Conservation (phyloP, 495 filamentous ascomycete species). For the Bacidia gigantensis region DNA sequence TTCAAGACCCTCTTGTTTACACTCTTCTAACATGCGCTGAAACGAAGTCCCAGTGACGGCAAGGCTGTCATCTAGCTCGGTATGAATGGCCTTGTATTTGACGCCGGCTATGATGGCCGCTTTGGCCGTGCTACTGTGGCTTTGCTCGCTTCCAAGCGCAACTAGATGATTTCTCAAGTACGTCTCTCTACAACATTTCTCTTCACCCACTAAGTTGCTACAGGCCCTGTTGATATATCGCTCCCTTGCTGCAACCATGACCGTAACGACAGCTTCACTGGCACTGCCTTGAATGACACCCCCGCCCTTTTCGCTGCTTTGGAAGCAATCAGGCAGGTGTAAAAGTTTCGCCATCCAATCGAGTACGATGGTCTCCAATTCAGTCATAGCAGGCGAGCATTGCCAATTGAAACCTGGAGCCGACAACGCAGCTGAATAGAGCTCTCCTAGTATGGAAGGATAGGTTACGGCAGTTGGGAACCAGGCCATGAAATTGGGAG, state of each 20-base stretch:
- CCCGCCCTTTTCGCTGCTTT: conserved; percentile 66
- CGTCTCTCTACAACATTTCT: conserved; percentile 50
- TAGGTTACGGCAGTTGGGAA: conserved; percentile 74
- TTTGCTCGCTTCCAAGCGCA: conserved; percentile 63
- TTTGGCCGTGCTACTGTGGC: conserved; percentile 77
- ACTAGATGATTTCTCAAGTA: conserved; percentile 57
- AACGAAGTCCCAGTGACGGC: conserved; percentile 55
- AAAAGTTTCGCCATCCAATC: conserved; percentile 80
- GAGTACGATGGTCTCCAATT: conserved; percentile 85
- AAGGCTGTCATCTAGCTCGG: conserved; percentile 47
- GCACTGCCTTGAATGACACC: conserved; percentile 94
- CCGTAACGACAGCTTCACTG: conserved; percentile 73
- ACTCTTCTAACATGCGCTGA: conserved; percentile 44
- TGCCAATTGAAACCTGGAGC: conserved; percentile 96
- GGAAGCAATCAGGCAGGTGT: conserved; percentile 57
- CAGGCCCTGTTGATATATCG: conserved; percentile 36
- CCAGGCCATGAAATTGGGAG: conserved; percentile 93
- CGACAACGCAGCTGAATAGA: conserved; percentile 80
- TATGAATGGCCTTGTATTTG: conserved; percentile 53
- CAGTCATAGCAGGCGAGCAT: conserved; percentile 87
- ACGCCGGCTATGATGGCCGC: conserved; percentile 77
- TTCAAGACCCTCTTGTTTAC: conserved; percentile 46
- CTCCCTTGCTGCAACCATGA: conserved; percentile 82
- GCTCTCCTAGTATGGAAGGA: conserved; percentile 81
- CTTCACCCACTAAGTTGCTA: conserved; percentile 40